Evolutionary conservation across 73 alveolate species (phyloP).

Genomic region (Symbiodinium pilosum): DNA sequence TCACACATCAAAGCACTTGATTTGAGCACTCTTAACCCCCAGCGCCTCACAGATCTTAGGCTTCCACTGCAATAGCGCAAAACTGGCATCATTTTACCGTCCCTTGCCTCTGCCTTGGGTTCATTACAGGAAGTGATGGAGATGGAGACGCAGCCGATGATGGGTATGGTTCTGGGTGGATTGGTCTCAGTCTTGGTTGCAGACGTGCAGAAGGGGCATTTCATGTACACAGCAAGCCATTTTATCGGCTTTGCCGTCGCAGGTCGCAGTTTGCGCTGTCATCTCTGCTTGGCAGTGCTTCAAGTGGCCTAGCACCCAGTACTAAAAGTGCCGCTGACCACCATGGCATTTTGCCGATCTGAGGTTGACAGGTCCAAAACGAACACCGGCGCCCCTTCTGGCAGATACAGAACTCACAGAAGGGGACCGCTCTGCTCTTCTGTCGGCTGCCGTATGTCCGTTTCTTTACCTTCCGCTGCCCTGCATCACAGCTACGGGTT

Average conservation of each 20-base stretch:
- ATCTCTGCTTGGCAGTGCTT: not conserved
- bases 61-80: too few species aligned
- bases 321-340: too few species aligned
- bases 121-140: conserved; percentile 12
- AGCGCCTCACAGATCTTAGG: too few species aligned
- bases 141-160: not conserved
- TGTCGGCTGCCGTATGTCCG: not conserved
- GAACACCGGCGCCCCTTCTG: conserved; percentile 68
- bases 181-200: not conserved
- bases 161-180: not conserved
- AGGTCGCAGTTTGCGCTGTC: not conserved
- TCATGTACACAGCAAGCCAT: not conserved
- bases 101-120: not conserved
- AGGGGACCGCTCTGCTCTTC: conserved; percentile 30
- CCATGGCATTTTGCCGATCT: not conserved
- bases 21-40: too few species aligned
- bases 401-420: conserved; percentile 80
- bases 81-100: not conserved
- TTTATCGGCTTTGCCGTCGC: not conserved
- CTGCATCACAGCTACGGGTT: not conserved
- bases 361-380: conserved; percentile 82
- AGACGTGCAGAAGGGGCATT: not conserved
- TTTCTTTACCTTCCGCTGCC: not conserved
- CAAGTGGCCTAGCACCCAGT: not conserved
- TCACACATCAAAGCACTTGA: too few species aligned